phyloP scores from a whole-genome alignment of 2,329 filamentous ascomycete species.

The Aureobasidium mangrovei region DNA sequence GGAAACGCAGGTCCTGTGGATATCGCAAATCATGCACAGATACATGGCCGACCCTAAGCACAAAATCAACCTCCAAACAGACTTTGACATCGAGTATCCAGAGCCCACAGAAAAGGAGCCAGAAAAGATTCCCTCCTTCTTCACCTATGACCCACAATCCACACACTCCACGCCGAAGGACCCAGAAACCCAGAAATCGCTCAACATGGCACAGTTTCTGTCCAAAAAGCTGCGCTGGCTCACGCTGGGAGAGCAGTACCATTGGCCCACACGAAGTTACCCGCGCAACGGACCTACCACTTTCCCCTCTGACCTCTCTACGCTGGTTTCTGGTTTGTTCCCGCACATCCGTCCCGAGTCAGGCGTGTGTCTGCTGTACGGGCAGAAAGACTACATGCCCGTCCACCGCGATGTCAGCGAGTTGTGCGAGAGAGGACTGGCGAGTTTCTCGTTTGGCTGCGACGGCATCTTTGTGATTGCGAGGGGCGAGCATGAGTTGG shows the following conservation, averaged over 20 bases:
- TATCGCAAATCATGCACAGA: conserved; percentile 16
- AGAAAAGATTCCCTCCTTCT: conserved; percentile 22
- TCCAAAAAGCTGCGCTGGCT: conserved; percentile 17
- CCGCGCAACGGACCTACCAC: conserved; percentile 10
- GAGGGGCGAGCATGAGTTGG: conserved; percentile 6
- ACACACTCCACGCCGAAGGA: conserved; percentile 2
- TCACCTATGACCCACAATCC: conserved; percentile 22
- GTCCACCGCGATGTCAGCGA: conserved; percentile 18
- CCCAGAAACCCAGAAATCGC: conserved; percentile 5
- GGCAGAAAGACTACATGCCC: conserved; percentile 17
- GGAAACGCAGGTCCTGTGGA: conserved; percentile 14
- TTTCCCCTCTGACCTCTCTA: conserved; percentile 15
- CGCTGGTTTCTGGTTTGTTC: conserved; percentile 14
- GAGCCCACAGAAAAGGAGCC: background rate
- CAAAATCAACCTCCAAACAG: conserved; percentile 15
- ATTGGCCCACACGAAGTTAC: conserved; percentile 18
- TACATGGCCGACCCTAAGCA: conserved; percentile 16
- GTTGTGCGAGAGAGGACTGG: conserved; percentile 12
- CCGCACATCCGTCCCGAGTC: conserved; percentile 15
- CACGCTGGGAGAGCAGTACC: conserved; percentile 17
- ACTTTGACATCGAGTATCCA: conserved; percentile 16
- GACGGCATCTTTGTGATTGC: conserved; percentile 18
- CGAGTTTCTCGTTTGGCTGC: conserved; percentile 17
- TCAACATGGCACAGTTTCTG: conserved; percentile 15
- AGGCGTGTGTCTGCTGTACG: conserved; percentile 17